Base-by-base conservation (phyloP, 257 asterid species). In the Forsythia viridissima region DNA sequence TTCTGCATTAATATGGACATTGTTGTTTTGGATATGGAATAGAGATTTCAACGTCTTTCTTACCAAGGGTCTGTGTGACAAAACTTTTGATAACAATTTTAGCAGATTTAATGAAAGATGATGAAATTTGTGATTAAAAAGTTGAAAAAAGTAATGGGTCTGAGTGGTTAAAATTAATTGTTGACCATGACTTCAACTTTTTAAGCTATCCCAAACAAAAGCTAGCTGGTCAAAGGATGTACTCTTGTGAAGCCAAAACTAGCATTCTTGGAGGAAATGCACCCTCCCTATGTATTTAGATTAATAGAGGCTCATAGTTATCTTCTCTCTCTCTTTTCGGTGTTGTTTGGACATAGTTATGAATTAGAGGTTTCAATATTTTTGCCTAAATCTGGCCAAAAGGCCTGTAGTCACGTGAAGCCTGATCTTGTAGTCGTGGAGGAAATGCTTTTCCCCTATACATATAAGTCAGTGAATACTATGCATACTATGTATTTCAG, bases 401-500 rank as follows among this genome's bases (percentile, higher is more conserved):
- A 16, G 21, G 8, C 21, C 6, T 52, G 18, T 16, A 15, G 2
- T 55, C 65, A 55, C 65, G 8, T n/a, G 41, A 43, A 18, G 21
- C 18, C 24, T 21, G 18, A 55, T 55, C 65, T 16, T 55, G 65
- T 55, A 18, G 30, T 55, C 1, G 65, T 55, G 24, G 65, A 55
- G 65, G 24, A 55, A 18, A 16, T 55, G 18, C 10, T 55, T 55
- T 55, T 55, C 10, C 65, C 2, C 20, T n/a, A 71, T 3, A 34
- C 21, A 20, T 42, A 41, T 46, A 72, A 55, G 30, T 46, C 36
- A 10, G n/a, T 20, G 4, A 71, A 71, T 41, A 3, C 75, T 20
- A 20, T 42, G 30, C 12, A 30, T 39, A n/a, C 20, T 43, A 42
- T 37, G 42, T 57, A 16, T 66, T 78, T 20, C 81, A 82, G 90